Conservation (phyloP, 108 stramenopile genomes). For the Pseudonitzschia pungens region DNA sequence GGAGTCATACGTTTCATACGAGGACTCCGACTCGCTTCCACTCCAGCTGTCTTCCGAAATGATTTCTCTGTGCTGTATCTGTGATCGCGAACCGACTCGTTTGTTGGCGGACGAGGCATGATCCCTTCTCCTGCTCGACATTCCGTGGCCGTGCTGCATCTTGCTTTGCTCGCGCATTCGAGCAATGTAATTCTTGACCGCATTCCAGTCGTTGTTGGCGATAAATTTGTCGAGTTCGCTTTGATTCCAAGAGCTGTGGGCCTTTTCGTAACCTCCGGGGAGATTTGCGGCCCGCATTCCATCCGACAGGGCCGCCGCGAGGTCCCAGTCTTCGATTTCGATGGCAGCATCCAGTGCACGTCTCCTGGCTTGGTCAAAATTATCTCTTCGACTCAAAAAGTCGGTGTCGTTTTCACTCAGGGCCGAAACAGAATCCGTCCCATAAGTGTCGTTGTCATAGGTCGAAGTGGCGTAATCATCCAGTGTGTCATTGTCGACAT, state of each 20-base stretch:
- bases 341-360: slow-evolving; percentile 56
- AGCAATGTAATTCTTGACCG: slow-evolving; percentile 71
- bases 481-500: slow-evolving; percentile 25
- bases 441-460: slow-evolving; percentile 17
- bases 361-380: slow-evolving; percentile 39
- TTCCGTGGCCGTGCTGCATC: neutral
- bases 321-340: slow-evolving; percentile 51
- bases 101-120: slow-evolving; percentile 13
- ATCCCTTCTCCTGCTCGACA: neutral
- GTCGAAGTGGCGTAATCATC: slow-evolving; percentile 15
- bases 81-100: slow-evolving; percentile 41
- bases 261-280: slow-evolving; percentile 14
- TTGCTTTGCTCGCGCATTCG: slow-evolving; percentile 45
- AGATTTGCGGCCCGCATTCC: slow-evolving; percentile 24
- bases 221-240: slow-evolving; percentile 75
- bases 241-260: slow-evolving; percentile 48
- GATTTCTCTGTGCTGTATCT: slow-evolving; percentile 39
- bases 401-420: slow-evolving; percentile 47
- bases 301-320: slow-evolving; percentile 45
- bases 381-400: slow-evolving; percentile 31
- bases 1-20: slow-evolving; percentile 14
- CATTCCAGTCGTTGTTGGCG: slow-evolving; percentile 78
- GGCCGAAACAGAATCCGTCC: slow-evolving; percentile 48
- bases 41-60: slow-evolving; percentile 29
- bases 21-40: slow-evolving; percentile 12